Evolutionary conservation across 768 basidiomycete species (phyloP).

Genomic region (Hortiboletus campestris): DNA sequence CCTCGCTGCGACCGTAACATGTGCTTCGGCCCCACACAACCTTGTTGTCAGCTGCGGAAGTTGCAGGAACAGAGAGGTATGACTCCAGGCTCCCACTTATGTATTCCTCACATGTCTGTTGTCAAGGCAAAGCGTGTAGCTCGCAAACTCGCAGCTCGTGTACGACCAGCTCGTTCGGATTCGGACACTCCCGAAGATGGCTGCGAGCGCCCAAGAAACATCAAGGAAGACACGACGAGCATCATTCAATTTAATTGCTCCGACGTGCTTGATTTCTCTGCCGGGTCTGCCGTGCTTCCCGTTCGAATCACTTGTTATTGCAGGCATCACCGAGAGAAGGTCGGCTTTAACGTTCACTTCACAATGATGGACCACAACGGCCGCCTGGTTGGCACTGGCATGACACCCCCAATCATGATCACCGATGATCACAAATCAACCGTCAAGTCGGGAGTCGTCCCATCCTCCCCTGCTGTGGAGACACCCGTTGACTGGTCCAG

Average conservation of each 20-base stretch:
- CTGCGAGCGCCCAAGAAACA: conserved; percentile 40
- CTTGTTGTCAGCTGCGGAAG: conserved; percentile 82
- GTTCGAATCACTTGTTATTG: conserved; percentile 98
- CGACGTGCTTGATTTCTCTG: conserved; percentile 83
- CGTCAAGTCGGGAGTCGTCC: conserved; percentile 25
- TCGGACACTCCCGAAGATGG: conserved; percentile 65
- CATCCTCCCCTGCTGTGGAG: conserved; percentile 36
- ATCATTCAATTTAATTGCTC: conserved; percentile 97
- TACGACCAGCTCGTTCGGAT: conserved; percentile 74
- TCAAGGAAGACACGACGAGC: conserved; percentile 67
- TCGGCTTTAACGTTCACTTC: conserved; percentile 90
- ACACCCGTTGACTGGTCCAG: conserved; percentile 53
- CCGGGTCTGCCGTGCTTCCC: conserved; percentile 86
- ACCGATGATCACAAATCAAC: conserved; percentile 98
- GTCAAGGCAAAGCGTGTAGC: conserved; percentile 82
- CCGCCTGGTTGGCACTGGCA: conserved; percentile 75
- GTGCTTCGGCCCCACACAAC: conserved; percentile 75
- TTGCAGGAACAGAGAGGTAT: conserved; percentile 83
- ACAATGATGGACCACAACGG: conserved; percentile 79
- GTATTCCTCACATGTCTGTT: conserved; percentile 9
- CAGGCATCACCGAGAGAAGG: conserved; percentile 95
- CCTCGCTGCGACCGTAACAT: conserved; percentile 72
- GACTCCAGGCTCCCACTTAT: conserved; percentile 16
- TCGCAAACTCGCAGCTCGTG: conserved; percentile 82
- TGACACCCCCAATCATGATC: conserved; percentile 92